A percentile compares a stretch with the other conserved stretches of the same genome.
Evolutionary conservation across 176 grass and related monocot genomes (phyloP).

Genomic region (Oryza glaberrima): DNA sequence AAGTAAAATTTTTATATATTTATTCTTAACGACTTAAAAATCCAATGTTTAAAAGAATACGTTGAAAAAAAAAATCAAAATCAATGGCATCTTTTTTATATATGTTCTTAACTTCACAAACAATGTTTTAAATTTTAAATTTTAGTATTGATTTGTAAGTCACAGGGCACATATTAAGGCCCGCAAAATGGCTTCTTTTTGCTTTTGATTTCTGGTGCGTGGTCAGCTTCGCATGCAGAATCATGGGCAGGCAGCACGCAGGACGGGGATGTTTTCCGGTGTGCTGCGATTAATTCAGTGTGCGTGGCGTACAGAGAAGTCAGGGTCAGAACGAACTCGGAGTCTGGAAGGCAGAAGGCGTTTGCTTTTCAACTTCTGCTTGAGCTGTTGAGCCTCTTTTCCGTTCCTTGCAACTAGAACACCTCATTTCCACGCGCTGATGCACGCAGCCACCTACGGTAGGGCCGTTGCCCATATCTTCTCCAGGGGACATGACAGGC

Average conservation of each 20-base stretch:
- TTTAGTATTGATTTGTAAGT: too few species aligned
- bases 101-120: too few species aligned
- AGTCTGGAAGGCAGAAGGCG: background rate
- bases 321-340: background rate
- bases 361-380: background rate
- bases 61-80: too few species aligned
- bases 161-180: too few species aligned
- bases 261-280: background rate
- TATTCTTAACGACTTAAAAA: too few species aligned
- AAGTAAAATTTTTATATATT: too few species aligned
- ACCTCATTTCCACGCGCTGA: background rate
- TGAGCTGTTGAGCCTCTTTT: background rate
- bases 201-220: background rate
- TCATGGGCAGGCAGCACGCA: background rate
- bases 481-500: background rate
- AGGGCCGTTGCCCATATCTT: background rate
- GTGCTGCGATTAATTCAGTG: conserved; percentile 1
- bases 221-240: background rate
- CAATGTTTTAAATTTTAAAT: too few species aligned
- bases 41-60: too few species aligned
- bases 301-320: background rate
- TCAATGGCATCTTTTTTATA: too few species aligned
- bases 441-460: background rate
- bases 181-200: conserved; percentile 16
- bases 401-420: background rate